Conservation (phyloP, 345 rosid genomes). For the Alliaria petiolata region DNA sequence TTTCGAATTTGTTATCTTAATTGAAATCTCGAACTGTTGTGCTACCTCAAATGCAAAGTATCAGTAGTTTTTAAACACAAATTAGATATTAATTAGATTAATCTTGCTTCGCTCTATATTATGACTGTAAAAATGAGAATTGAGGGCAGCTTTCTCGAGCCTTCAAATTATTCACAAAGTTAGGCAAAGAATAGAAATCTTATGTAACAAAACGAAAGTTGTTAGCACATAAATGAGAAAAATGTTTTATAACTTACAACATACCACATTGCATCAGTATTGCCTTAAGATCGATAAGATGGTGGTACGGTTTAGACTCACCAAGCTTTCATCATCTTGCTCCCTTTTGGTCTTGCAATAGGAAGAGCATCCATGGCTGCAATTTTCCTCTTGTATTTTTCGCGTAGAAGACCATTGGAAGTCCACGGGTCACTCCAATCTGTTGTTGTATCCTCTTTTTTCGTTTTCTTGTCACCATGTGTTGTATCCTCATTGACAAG, state of each 20-base stretch:
- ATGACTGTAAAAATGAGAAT: neutral
- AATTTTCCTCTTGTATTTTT: constrained; percentile 58
- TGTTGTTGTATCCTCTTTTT: neutral
- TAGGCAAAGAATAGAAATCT: neutral
- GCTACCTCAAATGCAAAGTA: neutral
- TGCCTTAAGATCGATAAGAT: neutral
- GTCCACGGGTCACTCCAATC: constrained; percentile 34
- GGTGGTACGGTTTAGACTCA: constrained; percentile 20
- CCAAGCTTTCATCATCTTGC: constrained; percentile 71
- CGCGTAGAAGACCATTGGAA: constrained; percentile 52
- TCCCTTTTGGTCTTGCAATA: constrained; percentile 58
- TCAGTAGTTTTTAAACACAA: neutral
- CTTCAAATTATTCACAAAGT: neutral
- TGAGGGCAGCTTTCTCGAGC: neutral
- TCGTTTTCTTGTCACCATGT: neutral
- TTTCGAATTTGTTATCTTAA: neutral
- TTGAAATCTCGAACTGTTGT: neutral
- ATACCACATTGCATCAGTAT: neutral
- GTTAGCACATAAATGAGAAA: no score
- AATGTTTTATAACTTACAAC: neutral
- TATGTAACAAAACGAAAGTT: neutral
- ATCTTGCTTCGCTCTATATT: no score
- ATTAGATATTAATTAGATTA: neutral
- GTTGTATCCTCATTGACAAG: constrained; percentile 50
- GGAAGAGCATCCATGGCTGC: constrained; percentile 52